Base-by-base conservation (phyloP, 176 grass and related monocot species). In the Carex parvula region DNA sequence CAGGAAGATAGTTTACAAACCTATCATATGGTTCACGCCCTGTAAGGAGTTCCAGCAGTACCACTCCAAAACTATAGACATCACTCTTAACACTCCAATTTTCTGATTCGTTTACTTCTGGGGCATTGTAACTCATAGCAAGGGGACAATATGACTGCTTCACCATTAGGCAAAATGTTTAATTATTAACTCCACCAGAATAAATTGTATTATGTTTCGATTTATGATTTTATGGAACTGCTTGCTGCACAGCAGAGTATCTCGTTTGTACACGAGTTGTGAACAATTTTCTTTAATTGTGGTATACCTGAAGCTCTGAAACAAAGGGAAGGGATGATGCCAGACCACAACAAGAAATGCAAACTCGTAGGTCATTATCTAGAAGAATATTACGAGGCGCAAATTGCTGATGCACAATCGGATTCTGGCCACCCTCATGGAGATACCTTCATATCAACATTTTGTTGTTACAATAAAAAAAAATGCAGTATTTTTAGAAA, bases 1-100 rank as follows among this genome's bases (percentile, higher is more conserved):
- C 5, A 0, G 46, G 41, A 8, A 54, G 2, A 84, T 55, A 37
- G 56, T 21, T 71, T 22, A 39, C 81, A 77, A 54, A 98, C 96
- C 86, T 93, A 80, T 93, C 96, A 85, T 95, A 88, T 65, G 96
- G 89, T 86, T 90, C 92, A 29, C 89, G 91, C 22, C 93, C 89
- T 10, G 93, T 95, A 52, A 98, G 88, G 82, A 98, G 91, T 81
- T 98, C 91, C 84, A 98, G 70, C 96, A 98, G 88, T 33, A 98
- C 89, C 70, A 95, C 88, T 58, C 92, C 96, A 53, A 98, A 98
- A 87, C 92, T 95, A 56, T 98, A 95, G 73, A 93, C 88, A 81
- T 98, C 96, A 58, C 92, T 93, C 84, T 86, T 70, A 52, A 67
- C 70, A 72, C 86, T 91, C 82, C 84, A 86, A 46, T 33, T 77